Base-by-base conservation (phyloP, 495 filamentous ascomycete genomes). In the Aspergillus nanangensis region DNA sequence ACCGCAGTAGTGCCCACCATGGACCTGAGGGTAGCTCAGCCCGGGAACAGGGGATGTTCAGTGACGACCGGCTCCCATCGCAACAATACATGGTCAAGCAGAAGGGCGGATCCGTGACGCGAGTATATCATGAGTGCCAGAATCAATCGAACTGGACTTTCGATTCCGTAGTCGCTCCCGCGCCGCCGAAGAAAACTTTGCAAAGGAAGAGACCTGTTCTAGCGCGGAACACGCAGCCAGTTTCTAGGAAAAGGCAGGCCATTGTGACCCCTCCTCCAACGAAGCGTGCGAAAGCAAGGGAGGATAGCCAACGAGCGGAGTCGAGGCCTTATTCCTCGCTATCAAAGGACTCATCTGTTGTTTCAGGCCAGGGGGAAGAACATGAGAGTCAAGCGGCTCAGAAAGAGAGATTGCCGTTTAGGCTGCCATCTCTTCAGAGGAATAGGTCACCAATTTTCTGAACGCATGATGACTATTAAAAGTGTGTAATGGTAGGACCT, bases 21-120 rank as follows among this genome's bases (percentile, higher is more conserved):
- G 17, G 27, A 13, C 3, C 19, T 9, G 19, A 44, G 17, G 29
- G 32, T 37, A 46, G 45, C 15, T 15, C 22, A 9, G 45, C 27
- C 31, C 46, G 55, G n/a, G 55, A 52, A 38, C 34, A 32, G 10
- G 17, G 49, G 17, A 54, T 54, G 51, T 58, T 54, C 29, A 37
- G 50, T 25, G 38, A 40, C 2, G 41, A 38, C 13, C 3, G 14
- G 24, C 39, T 48, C 18, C 31, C 32, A 22, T n/a, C 27, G 14
- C 14, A 15, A 11, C 34, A 34, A 15, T 58, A 51, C 14, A 11
- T 58, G 13, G 48, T 58, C 32, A 51, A 58, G 11, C 41, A 58
- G 14, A 33, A 43, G 3, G 32, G 45, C 24, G 45, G 38, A 8
- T 38, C 32, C 10, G 50, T 58, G 33, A 54, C 45, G 32, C 41